Conservation (phyloP, 2,329 filamentous ascomycete genomes). For the Aspergillus fumigatiaffinis region DNA sequence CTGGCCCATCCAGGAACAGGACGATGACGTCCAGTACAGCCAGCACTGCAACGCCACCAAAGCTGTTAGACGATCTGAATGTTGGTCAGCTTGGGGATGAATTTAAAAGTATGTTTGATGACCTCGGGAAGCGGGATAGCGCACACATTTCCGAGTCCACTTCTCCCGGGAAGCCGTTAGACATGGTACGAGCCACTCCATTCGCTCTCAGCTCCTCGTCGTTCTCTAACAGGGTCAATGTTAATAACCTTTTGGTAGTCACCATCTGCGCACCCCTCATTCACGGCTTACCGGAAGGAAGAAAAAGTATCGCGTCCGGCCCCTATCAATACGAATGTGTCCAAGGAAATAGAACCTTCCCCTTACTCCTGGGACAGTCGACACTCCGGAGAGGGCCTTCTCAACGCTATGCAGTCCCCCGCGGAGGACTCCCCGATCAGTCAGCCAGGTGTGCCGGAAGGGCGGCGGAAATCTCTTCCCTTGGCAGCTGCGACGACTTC, state of each 20-base stretch:
- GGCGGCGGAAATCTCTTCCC: conserved; percentile 18
- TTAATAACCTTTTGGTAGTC: conserved; percentile 22
- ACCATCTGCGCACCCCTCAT: conserved; percentile 19
- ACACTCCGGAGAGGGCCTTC: conserved; percentile 48
- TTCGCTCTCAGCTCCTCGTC: background rate
- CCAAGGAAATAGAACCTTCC: conserved; percentile 44
- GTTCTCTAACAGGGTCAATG: conserved; percentile 5
- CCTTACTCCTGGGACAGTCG: conserved; percentile 52
- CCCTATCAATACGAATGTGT: conserved; percentile 45
- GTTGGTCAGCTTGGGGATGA: conserved; percentile 40
- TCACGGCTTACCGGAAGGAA: conserved; percentile 17
- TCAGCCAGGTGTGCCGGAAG: conserved; percentile 13
- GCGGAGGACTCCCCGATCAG: conserved; percentile 8
- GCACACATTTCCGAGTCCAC: conserved; percentile 17
- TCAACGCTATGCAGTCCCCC: conserved; percentile 33
- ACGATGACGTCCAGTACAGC: conserved; percentile 51
- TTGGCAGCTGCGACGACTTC: conserved; percentile 24
- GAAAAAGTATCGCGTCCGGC: conserved; percentile 28
- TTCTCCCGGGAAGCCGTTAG: conserved; percentile 16
- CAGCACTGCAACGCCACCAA: conserved; percentile 50
- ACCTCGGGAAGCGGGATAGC: conserved; percentile 36
- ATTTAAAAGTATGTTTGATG: conserved; percentile 53
- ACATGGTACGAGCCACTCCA: conserved; percentile 19
- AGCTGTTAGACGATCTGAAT: conserved; percentile 45
- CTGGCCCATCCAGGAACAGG: conserved; percentile 38